Evolutionary conservation across 2,329 filamentous ascomycete species (phyloP).

Genomic region (Penicillium concentricum): DNA sequence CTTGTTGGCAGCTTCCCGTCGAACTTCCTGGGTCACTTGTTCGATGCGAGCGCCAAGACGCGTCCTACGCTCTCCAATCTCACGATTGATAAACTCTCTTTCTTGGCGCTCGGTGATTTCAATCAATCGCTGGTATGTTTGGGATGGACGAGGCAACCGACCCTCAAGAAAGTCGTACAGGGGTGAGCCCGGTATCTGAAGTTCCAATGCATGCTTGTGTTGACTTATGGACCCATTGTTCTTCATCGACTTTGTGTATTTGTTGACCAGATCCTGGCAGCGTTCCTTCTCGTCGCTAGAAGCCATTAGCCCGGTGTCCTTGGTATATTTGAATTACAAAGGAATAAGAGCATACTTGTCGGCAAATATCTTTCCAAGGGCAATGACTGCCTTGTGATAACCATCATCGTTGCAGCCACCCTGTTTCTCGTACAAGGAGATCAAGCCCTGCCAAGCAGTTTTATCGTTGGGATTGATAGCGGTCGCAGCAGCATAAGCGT

Average conservation of each 20-base stretch:
- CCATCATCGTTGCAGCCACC: slow-evolving; percentile 65
- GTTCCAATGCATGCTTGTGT: slow-evolving; percentile 71
- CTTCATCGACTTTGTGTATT: slow-evolving; percentile 72
- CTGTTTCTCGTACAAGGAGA: slow-evolving; percentile 81
- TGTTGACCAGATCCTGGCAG: slow-evolving; percentile 68
- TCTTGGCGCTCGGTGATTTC: slow-evolving; percentile 84
- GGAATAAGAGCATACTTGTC: slow-evolving; percentile 52
- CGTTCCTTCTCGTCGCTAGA: slow-evolving; percentile 57
- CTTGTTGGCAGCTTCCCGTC: slow-evolving; percentile 73
- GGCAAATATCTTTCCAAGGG: slow-evolving; percentile 71
- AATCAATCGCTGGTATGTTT: slow-evolving; percentile 78
- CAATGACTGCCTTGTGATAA: slow-evolving; percentile 72
- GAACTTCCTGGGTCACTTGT: slow-evolving; percentile 83
- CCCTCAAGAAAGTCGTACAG: slow-evolving; percentile 83
- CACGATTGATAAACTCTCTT: slow-evolving; percentile 81
- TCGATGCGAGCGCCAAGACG: slow-evolving; percentile 79
- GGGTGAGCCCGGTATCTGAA: slow-evolving; percentile 76
- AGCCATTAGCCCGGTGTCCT: slow-evolving; percentile 13
- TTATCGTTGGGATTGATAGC: slow-evolving; percentile 69
- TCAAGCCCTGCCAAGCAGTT: slow-evolving; percentile 88
- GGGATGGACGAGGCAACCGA: slow-evolving; percentile 72
- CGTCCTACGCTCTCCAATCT: slow-evolving; percentile 86
- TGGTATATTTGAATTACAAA: not conserved
- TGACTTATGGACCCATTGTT: slow-evolving; percentile 70
- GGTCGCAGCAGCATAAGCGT: slow-evolving; percentile 71